Conservation (phyloP, 192 early-diverging fungal genomes). For the Chytriomyces confervae region DNA sequence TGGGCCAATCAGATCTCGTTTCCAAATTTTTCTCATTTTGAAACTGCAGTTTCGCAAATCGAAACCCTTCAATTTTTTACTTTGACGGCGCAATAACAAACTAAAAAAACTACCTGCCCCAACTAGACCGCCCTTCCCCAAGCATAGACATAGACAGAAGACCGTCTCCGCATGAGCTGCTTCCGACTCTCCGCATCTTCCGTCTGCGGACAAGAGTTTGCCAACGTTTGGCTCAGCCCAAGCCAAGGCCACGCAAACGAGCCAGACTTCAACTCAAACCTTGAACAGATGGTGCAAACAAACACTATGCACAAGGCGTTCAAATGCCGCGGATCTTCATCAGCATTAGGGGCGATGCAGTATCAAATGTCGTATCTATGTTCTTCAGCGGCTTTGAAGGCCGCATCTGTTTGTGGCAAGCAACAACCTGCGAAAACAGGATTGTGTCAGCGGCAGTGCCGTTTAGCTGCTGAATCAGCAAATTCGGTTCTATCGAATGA, state of each 20-base stretch:
- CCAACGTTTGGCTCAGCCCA: background rate
- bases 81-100: no score
- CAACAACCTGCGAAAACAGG: background rate
- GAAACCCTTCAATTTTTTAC: no score
- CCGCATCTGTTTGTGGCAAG: background rate
- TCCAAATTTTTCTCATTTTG: background rate
- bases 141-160: background rate
- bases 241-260: background rate
- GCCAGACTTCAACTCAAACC: background rate
- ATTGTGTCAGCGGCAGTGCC: background rate
- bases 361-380: background rate
- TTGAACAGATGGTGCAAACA: background rate
- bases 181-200: background rate
- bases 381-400: background rate
- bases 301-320: background rate
- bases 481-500: background rate
- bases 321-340: background rate
- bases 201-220: background rate
- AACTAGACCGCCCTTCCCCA: no score
- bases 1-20: background rate
- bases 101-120: no score
- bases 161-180: background rate
- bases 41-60: background rate
- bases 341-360: background rate
- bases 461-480: background rate